phyloP scores from a whole-genome alignment of 225 moss, liverwort and hornwort genomes.

The Marchantia paleacea region DNA sequence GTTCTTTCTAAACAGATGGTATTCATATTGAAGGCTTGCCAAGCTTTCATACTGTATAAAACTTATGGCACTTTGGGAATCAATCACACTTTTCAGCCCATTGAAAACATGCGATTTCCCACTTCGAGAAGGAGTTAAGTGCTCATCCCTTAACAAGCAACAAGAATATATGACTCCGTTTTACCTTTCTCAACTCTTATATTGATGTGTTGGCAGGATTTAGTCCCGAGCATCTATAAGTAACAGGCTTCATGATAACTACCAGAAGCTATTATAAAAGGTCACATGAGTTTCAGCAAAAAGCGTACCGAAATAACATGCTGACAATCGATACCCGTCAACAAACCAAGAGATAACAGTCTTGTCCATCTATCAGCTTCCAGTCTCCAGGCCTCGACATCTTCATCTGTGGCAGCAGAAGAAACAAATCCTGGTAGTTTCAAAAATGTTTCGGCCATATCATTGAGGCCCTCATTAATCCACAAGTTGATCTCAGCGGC shows the following conservation, averaged over 20 bases:
- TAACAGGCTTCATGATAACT: too few species aligned
- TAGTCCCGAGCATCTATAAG: too few species aligned
- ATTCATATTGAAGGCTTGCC: not conserved
- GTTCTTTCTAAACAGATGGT: not conserved
- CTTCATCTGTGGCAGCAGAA: constrained; percentile 51
- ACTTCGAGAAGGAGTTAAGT: too few species aligned
- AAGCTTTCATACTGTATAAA: not conserved
- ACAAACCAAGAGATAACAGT: constrained; percentile 53
- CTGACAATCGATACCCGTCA: constrained; percentile 43
- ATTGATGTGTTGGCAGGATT: too few species aligned
- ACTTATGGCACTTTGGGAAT: not conserved
- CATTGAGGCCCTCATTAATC: constrained; percentile 59
- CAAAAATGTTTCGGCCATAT: constrained; percentile 60
- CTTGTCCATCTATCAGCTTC: constrained; percentile 68
- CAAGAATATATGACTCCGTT: too few species aligned
- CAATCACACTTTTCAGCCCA: not conserved
- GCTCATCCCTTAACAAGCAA: too few species aligned
- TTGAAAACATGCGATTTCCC: too few species aligned
- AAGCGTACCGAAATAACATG: constrained; percentile 54
- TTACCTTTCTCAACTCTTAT: too few species aligned
- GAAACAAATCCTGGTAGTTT: constrained; percentile 30
- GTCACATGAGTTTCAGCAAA: not conserved
- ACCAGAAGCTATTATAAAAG: too few species aligned
- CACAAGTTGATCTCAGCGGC: constrained; percentile 48
- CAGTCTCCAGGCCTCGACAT: constrained; percentile 61